These are phyloP conservation scores for Groenewaldozyma tartarivorans DNA, from an alignment of 805 yeast species.

Conservation along the genomic window DNA sequence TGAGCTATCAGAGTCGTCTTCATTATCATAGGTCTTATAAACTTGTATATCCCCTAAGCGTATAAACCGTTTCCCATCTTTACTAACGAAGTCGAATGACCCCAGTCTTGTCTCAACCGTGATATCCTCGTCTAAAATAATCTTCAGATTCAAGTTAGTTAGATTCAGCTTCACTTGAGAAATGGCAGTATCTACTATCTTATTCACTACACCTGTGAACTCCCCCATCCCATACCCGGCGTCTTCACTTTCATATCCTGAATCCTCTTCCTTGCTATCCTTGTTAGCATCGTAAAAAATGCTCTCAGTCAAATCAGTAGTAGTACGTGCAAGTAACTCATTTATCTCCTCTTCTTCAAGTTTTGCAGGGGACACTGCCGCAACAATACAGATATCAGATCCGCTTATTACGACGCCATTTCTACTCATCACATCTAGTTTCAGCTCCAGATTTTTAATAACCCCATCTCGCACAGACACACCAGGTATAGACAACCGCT, in stretches of 20 bases:
- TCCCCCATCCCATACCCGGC: slow-evolving; percentile 26
- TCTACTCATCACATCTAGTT: slow-evolving; percentile 42
- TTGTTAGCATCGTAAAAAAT: slow-evolving; percentile 23
- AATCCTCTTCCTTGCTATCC: slow-evolving; percentile 1
- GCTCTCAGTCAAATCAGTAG: slow-evolving; percentile 62
- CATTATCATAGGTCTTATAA: slow-evolving; percentile 1
- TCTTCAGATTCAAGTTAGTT: slow-evolving; percentile 10
- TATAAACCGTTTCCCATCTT: slow-evolving; percentile 4
- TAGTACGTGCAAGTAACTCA: slow-evolving; percentile 59
- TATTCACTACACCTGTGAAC: slow-evolving; percentile 18
- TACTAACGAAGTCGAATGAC: slow-evolving; percentile 5
- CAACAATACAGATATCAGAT: slow-evolving; percentile 42
- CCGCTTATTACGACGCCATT: slow-evolving; percentile 64
- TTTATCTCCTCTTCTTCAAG: slow-evolving; percentile 25
- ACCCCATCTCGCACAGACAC: slow-evolving; percentile 52
- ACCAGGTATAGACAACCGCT: slow-evolving; percentile 59
- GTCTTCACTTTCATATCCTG: slow-evolving; percentile 11
- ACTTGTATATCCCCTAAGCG: slow-evolving; percentile 4
- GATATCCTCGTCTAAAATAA: slow-evolving; percentile 16
- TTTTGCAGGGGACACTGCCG: slow-evolving; percentile 30
- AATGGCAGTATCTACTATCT: slow-evolving; percentile 31
- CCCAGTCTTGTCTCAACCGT: slow-evolving; percentile 4
- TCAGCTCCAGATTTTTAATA: slow-evolving; percentile 44
- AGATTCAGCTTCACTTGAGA: slow-evolving; percentile 24
- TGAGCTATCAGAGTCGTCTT: neutral